phyloP scores from a whole-genome alignment of 441 rosid genomes.

The Raphanus hybrid region DNA sequence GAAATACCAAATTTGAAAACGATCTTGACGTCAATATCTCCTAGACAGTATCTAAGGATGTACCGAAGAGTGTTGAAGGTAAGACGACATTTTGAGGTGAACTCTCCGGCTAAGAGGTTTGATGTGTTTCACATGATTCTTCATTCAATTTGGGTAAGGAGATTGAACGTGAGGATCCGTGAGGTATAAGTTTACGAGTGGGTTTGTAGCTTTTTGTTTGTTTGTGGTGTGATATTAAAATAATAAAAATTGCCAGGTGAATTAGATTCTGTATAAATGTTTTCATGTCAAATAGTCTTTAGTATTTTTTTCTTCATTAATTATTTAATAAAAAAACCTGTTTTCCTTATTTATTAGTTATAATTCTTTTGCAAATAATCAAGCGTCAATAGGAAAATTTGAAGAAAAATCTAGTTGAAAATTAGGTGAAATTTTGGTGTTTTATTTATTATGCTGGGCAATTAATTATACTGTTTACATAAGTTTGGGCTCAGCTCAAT shows the following conservation, averaged over 20 bases:
- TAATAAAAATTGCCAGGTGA: too few species aligned
- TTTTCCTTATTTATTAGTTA: background rate
- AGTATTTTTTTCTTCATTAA: too few species aligned
- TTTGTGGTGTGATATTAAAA: too few species aligned
- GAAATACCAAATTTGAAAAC: conserved; percentile 77
- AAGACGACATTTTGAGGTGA: conserved; percentile 74
- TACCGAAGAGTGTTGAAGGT: conserved; percentile 71
- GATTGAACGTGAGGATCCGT: too few species aligned
- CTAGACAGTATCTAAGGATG: conserved; percentile 82
- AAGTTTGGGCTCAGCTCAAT: conserved; percentile 9
- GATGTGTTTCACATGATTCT: conserved; percentile 96
- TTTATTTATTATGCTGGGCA: background rate
- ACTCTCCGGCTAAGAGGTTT: conserved; percentile 76
- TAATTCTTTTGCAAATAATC: background rate
- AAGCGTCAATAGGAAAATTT: background rate
- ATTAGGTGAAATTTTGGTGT: background rate
- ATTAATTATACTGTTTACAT: background rate
- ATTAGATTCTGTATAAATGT: too few species aligned
- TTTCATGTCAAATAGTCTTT: too few species aligned
- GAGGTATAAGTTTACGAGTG: too few species aligned
- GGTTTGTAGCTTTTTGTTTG: too few species aligned
- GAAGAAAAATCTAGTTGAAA: background rate
- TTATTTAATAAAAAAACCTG: too few species aligned
- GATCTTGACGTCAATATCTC: conserved; percentile 65
- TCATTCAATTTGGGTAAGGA: too few species aligned